Evolutionary conservation across 495 filamentous ascomycete species (phyloP).

Genomic region (Penicillium dipodomyicola): DNA sequence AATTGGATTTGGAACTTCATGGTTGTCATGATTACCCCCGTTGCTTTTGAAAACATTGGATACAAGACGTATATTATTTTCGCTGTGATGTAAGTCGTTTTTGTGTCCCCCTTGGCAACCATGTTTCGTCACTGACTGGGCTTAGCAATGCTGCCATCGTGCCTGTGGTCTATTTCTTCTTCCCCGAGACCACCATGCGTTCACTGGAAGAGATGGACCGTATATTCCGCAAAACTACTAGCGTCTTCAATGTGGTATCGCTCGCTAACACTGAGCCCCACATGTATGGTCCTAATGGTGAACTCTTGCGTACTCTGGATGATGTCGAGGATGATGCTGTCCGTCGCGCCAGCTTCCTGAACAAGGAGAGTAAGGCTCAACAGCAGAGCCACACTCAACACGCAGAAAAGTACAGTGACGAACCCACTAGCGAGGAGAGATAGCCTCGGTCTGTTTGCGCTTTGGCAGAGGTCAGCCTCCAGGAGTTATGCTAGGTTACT

Average conservation of each 20-base stretch:
- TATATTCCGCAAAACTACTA: slow-evolving; percentile 66
- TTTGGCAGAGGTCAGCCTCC: background rate
- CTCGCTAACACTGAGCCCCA: slow-evolving; percentile 59
- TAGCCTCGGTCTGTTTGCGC: background rate
- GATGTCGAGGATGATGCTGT: slow-evolving; percentile 41
- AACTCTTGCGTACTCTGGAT: slow-evolving; percentile 47
- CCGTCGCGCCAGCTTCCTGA: slow-evolving; percentile 32
- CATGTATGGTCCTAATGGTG: slow-evolving; percentile 69
- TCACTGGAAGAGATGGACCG: slow-evolving; percentile 74
- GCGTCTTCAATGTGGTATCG: slow-evolving; percentile 56
- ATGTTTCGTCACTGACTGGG: slow-evolving; percentile 15
- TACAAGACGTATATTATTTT: slow-evolving; percentile 70
- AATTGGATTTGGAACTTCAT: slow-evolving; percentile 64
- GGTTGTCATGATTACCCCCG: slow-evolving; percentile 64
- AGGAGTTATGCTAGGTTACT: background rate
- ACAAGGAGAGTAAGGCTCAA: slow-evolving; percentile 16
- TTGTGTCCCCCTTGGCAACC: background rate
- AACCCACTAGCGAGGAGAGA: slow-evolving; percentile 32
- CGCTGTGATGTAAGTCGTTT: slow-evolving; percentile 50
- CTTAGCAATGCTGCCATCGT: slow-evolving; percentile 65
- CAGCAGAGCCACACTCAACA: slow-evolving; percentile 24
- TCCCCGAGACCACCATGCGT: slow-evolving; percentile 70
- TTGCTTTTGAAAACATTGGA: slow-evolving; percentile 58
- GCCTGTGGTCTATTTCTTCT: slow-evolving; percentile 70
- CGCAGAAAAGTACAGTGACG: slow-evolving; percentile 31